Evolutionary conservation across 176 grass and related monocot genomes (phyloP).

Genomic region (barley (Hordeum vulgare)): MorexV3_pseudomolecules_assembly NC_058522.1:483185521-483186020

Average conservation of each 20-base stretch:
- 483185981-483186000: constrained; percentile 38
- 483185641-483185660: constrained; percentile 9
- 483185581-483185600: constrained; percentile 40
- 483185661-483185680: neutral
- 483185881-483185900: constrained; percentile 60
- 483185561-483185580: constrained; percentile 31
- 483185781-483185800: neutral
- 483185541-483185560: constrained; percentile 40
- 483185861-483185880: constrained; percentile 86
- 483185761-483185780: neutral
- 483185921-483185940: too few species aligned
- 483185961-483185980: too few species aligned
- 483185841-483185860: constrained; percentile 54
- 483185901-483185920: neutral
- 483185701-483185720: constrained; percentile 17
- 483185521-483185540: constrained; percentile 38
- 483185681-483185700: constrained; percentile 14
- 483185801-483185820: constrained; percentile 13
- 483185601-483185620: constrained; percentile 66
- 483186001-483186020: constrained; percentile 50
- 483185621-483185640: constrained; percentile 73
- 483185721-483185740: constrained; percentile 44
- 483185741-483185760: neutral
- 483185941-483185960: neutral
- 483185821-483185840: constrained; percentile 53